These are phyloP conservation scores for Panellus pusillus DNA, from an alignment of 768 basidiomycete species.

Conservation along the genomic window DNA sequence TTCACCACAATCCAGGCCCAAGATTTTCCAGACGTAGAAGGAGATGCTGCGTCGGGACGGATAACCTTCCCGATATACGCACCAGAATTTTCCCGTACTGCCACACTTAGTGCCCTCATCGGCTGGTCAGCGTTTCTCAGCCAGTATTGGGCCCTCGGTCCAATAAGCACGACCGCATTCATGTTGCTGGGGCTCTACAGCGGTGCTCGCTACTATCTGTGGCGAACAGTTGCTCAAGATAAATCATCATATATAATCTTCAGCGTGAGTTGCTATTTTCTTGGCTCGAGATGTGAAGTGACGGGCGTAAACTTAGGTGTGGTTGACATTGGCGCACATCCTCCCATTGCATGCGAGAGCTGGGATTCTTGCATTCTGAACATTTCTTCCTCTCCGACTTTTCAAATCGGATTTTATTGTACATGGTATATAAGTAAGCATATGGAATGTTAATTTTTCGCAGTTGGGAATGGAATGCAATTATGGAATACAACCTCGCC, in stretches of 20 bases:
- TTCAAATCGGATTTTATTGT: not conserved
- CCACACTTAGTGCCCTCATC: constrained; percentile 17
- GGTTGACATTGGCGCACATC: not conserved
- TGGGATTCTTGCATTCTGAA: not conserved
- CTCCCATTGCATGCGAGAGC: not conserved
- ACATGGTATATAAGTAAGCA: too few species aligned
- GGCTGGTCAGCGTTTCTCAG: constrained; percentile 20
- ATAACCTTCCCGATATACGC: constrained; percentile 45
- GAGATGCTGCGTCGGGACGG: constrained; percentile 39
- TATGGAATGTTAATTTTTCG: too few species aligned
- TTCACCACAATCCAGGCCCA: constrained; percentile 47
- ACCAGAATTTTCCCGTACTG: constrained; percentile 35
- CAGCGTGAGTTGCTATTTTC: not conserved
- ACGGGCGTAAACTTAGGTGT: not conserved
- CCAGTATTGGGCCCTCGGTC: not conserved
- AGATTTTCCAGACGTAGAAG: constrained; percentile 48
- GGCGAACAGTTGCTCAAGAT: not conserved
- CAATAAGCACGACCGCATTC: too few species aligned
- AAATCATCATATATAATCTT: not conserved
- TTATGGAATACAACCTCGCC: too few species aligned
- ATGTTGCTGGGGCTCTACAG: too few species aligned
- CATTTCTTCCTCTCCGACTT: not conserved
- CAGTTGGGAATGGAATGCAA: too few species aligned
- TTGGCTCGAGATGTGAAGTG: not conserved
- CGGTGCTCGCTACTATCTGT: not conserved